Evolutionary conservation across 1,284 basidiomycete species (phyloP).

Genomic region (Gomphus bonarii): DNA sequence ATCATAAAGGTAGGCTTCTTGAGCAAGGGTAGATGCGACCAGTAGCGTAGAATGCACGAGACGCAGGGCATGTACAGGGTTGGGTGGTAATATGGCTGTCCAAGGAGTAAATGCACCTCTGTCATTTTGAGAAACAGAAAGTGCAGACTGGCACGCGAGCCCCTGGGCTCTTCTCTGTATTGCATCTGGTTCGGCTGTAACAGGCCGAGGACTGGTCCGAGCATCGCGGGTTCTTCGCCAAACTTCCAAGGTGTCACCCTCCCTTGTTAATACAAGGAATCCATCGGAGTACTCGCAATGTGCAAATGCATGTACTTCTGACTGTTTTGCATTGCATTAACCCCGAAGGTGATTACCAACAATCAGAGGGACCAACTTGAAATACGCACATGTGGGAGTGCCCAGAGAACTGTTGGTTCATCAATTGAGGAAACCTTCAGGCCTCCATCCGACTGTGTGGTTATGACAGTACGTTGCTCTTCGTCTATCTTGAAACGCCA

Average conservation of each 20-base stretch:
- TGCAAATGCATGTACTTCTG: conserved; percentile 43
- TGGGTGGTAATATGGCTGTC: conserved; percentile 39
- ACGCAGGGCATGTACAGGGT: conserved; percentile 45
- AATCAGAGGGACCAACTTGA: conserved; percentile 15
- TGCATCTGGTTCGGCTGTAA: not conserved
- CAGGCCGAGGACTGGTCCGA: conserved; percentile 15
- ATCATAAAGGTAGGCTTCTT: conserved; percentile 43
- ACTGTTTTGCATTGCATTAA: conserved; percentile 22
- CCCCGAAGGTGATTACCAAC: not conserved
- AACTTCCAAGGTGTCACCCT: conserved; percentile 48
- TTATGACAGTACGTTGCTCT: conserved; percentile 37
- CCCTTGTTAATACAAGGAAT: conserved; percentile 58
- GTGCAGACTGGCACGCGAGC: not conserved
- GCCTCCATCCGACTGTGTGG: conserved; percentile 43
- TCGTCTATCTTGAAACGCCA: conserved; percentile 72
- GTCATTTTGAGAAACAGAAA: not conserved
- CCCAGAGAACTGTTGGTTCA: conserved; percentile 42
- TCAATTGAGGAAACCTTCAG: conserved; percentile 44
- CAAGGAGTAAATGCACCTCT: conserved; percentile 45
- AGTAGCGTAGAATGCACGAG: conserved; percentile 58
- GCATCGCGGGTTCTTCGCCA: conserved; percentile 36
- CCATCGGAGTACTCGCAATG: conserved; percentile 70
- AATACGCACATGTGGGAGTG: conserved; percentile 31
- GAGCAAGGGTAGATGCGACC: conserved; percentile 26
- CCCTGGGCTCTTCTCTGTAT: not conserved